phyloP scores from a whole-genome alignment of 164 flowering plant species.

The Liriodendron chinense region DNA sequence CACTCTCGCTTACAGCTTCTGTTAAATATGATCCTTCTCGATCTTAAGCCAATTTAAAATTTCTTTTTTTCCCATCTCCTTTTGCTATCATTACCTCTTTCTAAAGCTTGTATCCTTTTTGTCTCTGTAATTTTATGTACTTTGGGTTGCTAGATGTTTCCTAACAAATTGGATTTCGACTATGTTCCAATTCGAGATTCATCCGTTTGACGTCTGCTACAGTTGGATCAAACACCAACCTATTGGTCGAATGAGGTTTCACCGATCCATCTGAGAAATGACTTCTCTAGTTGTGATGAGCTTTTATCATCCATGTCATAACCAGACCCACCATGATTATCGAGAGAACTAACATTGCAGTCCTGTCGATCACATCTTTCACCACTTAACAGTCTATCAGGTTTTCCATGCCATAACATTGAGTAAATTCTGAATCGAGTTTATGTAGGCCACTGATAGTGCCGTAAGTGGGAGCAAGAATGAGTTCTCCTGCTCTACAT shows the following conservation, averaged over 20 bases:
- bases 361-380: slow-evolving; percentile 56
- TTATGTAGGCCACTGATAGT: slow-evolving; percentile 45
- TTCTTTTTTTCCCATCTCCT: no score
- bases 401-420: slow-evolving; percentile 62
- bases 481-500: slow-evolving; percentile 41
- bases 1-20: neutral
- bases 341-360: slow-evolving; percentile 41
- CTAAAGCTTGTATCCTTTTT: no score
- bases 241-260: slow-evolving; percentile 32
- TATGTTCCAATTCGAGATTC: neutral
- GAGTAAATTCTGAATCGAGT: slow-evolving; percentile 56
- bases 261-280: slow-evolving; percentile 43
- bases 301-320: slow-evolving; percentile 41
- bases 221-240: slow-evolving; percentile 19
- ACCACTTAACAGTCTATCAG: slow-evolving; percentile 69
- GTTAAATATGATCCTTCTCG: no score
- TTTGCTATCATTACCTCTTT: no score
- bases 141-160: no score
- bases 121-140: no score
- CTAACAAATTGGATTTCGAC: neutral
- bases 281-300: slow-evolving; percentile 29
- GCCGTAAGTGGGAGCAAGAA: slow-evolving; percentile 26
- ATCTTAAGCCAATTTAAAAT: no score
- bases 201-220: neutral
- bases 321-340: no score